Conservation (phyloP, 768 basidiomycete species). For the Termitomyces sp. region DNA sequence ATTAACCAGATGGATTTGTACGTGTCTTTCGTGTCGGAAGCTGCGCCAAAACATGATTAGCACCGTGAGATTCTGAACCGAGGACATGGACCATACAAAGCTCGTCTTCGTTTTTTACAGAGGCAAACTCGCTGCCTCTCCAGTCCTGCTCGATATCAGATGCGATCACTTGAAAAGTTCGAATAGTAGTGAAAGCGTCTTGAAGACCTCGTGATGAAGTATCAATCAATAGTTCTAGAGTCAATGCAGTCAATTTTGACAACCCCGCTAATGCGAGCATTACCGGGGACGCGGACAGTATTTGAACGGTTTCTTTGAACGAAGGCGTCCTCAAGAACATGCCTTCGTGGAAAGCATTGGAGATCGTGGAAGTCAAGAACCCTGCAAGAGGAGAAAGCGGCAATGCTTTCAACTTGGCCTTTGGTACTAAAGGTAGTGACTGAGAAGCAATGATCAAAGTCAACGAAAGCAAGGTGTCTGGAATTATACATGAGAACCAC, state of each 20-base stretch:
- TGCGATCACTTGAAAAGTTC: constrained; percentile 32
- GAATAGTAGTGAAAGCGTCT: constrained; percentile 27
- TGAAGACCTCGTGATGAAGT: constrained; percentile 23
- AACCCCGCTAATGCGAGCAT: constrained; percentile 36
- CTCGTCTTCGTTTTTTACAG: constrained; percentile 25
- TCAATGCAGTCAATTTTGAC: constrained; percentile 34
- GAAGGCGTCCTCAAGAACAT: constrained; percentile 45
- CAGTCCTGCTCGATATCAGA: constrained; percentile 45
- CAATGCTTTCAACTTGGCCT: constrained; percentile 54
- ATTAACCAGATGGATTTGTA: constrained; percentile 58
- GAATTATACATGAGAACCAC: not conserved
- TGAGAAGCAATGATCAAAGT: constrained; percentile 59
- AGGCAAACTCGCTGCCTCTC: constrained; percentile 37
- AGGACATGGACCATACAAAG: constrained; percentile 22
- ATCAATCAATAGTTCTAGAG: constrained; percentile 32
- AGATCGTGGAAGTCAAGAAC: constrained; percentile 42
- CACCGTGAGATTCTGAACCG: not conserved
- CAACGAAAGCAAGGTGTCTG: constrained; percentile 43
- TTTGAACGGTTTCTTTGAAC: constrained; percentile 30
- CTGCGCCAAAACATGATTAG: constrained; percentile 21
- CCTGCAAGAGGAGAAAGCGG: constrained; percentile 45
- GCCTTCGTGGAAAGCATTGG: constrained; percentile 54
- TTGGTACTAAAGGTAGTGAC: constrained; percentile 51
- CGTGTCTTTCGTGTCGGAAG: constrained; percentile 39
- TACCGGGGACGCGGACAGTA: constrained; percentile 28